Evolutionary conservation across 805 yeast genomes (phyloP).

Genomic region (Allodekkera sacchari): DNA sequence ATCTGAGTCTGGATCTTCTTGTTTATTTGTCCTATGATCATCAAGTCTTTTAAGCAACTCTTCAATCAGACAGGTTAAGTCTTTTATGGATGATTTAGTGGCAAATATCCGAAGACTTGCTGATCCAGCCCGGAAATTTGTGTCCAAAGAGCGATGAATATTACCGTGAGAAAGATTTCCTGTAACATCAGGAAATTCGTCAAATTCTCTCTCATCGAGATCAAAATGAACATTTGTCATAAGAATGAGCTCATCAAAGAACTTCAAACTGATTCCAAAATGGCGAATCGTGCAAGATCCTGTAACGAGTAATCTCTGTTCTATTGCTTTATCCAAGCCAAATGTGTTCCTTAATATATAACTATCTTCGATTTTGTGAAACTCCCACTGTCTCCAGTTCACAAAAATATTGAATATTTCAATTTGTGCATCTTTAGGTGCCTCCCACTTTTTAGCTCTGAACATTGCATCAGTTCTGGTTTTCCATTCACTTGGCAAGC

Average conservation of each 20-base stretch:
- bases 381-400: slow-evolving; percentile 91
- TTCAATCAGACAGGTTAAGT: slow-evolving; percentile 1
- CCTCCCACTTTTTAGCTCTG: slow-evolving; percentile 27
- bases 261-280: slow-evolving; percentile 13
- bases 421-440: slow-evolving; percentile 44
- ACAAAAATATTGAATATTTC: slow-evolving; percentile 53
- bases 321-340: slow-evolving; percentile 15
- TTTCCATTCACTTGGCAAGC: slow-evolving; percentile 49
- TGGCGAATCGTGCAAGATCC: slow-evolving; percentile 7
- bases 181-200: slow-evolving; percentile 11
- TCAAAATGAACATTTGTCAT: slow-evolving; percentile 10
- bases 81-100: slow-evolving; percentile 1
- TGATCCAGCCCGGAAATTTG: slow-evolving; percentile 12
- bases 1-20: background rate
- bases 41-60: slow-evolving; percentile 4
- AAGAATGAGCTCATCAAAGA: slow-evolving; percentile 13
- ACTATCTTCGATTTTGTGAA: slow-evolving; percentile 49
- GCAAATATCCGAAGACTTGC: too few species aligned
- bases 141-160: slow-evolving; percentile 14
- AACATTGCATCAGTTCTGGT: slow-evolving; percentile 24
- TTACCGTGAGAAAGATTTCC: slow-evolving; percentile 7
- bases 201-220: slow-evolving; percentile 7
- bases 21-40: background rate
- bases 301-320: slow-evolving; percentile 3
- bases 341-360: slow-evolving; percentile 48